Percentiles rank a stretch among this genome's conserved stretches.
phyloP scores from a whole-genome alignment of 2,329 filamentous ascomycete species.

The Beauveria sp. region DNA sequence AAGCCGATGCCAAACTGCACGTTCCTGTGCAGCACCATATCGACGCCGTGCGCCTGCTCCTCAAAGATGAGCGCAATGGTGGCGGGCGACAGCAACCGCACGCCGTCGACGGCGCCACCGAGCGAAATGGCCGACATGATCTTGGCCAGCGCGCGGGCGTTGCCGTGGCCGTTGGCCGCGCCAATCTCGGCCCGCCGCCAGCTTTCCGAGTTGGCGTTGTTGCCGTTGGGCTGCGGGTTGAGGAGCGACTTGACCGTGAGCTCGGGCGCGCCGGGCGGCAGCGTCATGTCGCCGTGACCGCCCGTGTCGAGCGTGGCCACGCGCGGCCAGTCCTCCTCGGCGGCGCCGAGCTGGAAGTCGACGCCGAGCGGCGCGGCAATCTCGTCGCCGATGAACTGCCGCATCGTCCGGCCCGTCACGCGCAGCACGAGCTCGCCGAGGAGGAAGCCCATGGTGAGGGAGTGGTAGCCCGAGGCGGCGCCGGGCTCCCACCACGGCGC shows the following conservation, averaged over 20 bases:
- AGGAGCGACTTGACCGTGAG: constrained; percentile 24
- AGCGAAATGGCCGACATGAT: constrained; percentile 28
- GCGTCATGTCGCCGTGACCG: constrained; percentile 14
- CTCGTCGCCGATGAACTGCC: constrained; percentile 29
- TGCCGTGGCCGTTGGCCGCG: constrained; percentile 36
- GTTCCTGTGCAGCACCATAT: constrained; percentile 28
- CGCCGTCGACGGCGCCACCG: constrained; percentile 16
- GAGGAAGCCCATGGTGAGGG: constrained; percentile 31
- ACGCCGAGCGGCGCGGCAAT: constrained; percentile 34
- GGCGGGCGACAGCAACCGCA: constrained; percentile 28
- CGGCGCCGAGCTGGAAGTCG: constrained; percentile 38
- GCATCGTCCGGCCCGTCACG: constrained; percentile 31
- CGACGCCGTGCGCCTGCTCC: constrained; percentile 33
- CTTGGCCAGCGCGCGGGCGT: constrained; percentile 33
- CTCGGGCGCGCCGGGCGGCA: constrained; percentile 17
- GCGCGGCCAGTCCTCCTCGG: constrained; percentile 33
- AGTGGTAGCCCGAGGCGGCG: constrained; percentile 34
- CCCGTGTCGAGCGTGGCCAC: constrained; percentile 27
- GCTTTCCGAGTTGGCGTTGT: constrained; percentile 17
- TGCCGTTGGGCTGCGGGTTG: constrained; percentile 17
- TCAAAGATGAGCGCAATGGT: constrained; percentile 38
- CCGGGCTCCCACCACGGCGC: constrained; percentile 38
- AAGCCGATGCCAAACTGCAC: constrained; percentile 36
- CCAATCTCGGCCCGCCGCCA: constrained; percentile 35
- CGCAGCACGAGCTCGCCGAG: constrained; percentile 36